Conservation (phyloP, 306 rosid species). For the Pterocarpus santalinus region DNA sequence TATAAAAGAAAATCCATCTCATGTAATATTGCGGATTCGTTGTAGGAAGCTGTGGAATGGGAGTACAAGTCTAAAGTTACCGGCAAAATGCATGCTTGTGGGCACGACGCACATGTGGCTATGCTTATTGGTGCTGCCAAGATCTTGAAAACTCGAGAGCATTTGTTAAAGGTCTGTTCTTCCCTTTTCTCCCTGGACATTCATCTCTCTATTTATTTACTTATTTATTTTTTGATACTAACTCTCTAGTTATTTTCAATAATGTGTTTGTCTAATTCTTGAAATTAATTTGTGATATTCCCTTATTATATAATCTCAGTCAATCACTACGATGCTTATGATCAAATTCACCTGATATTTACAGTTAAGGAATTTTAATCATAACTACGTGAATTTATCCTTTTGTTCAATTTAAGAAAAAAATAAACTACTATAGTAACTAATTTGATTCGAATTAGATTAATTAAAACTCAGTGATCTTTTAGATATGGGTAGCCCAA, state of each 20-base stretch:
- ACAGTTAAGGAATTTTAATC: background rate
- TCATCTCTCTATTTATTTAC: background rate
- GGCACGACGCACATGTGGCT: conserved; percentile 98
- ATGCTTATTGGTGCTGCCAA: conserved; percentile 97
- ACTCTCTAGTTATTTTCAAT: background rate
- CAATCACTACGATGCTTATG: background rate
- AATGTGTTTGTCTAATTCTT: background rate
- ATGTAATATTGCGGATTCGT: conserved; percentile 3
- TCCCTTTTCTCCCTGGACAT: background rate
- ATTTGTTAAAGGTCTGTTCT: conserved; percentile 76
- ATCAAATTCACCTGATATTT: background rate
- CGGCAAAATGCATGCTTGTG: conserved; percentile 99
- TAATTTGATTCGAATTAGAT: too few species aligned
- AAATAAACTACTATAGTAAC: too few species aligned
- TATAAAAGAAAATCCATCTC: background rate
- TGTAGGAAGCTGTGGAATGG: conserved; percentile 87
- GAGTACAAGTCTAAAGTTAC: conserved; percentile 87
- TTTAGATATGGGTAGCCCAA: too few species aligned
- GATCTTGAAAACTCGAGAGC: conserved; percentile 86
- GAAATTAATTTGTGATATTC: background rate
- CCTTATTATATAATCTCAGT: background rate
- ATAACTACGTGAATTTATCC: background rate
- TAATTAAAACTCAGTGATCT: too few species aligned
- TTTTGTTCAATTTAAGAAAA: background rate
- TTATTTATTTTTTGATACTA: background rate